Evolutionary conservation across 2,329 filamentous ascomycete genomes (phyloP), one percentile per base, ranked within the genome.

Genomic region (Epichloe hybrida): DNA sequence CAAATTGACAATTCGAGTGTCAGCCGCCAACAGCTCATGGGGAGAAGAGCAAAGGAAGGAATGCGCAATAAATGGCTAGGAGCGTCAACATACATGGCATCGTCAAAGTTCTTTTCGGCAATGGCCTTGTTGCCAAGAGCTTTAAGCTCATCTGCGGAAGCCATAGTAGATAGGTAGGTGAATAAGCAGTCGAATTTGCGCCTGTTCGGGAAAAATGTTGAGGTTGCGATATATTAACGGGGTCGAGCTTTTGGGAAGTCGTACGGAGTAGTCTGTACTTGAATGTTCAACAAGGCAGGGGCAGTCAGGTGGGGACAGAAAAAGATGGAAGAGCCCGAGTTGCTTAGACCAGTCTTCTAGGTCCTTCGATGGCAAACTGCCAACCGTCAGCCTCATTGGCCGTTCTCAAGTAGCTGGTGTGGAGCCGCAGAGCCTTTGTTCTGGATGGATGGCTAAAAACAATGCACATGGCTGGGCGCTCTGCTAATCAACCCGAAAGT

Each of bases 41-140:
- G 9, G 4, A 17, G 13, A 20, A 15, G 4, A 20, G 20, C 5
- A 37, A 37, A 9, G 20, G 4, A 34, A 37, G 21, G 9, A 20
- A 34, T 35, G 13, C n/a, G 37, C 15, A 13, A 12, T 37, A 4
- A n/a, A 38, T 35, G 36, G n/a, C 12, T 35, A 36, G 31, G 6
- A 20, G 35, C 11, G 17, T 17, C 5, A 50, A 81, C 88, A 71
- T 79, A 97, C 91, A 95, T 81, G 64, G 93, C 93, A 68, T 91
- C 88, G 63, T 89, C 79, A 69, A 95, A 98, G 71, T 97, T 89
- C 79, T 97, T 97, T 56, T 88, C 89, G 58, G 88, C 85, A 70
- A 98, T 98, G 71, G 94, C 90, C 77, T 95, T 95, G 78, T 98
- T 98, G 75, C 91, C 93, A 67, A 93, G 85, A 64, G 90, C 88